Percentiles rank a stretch among this genome's conserved stretches.
Conservation (phyloP, 371 early-diverging fungal species). For the Apophysomyces sp. region DNA sequence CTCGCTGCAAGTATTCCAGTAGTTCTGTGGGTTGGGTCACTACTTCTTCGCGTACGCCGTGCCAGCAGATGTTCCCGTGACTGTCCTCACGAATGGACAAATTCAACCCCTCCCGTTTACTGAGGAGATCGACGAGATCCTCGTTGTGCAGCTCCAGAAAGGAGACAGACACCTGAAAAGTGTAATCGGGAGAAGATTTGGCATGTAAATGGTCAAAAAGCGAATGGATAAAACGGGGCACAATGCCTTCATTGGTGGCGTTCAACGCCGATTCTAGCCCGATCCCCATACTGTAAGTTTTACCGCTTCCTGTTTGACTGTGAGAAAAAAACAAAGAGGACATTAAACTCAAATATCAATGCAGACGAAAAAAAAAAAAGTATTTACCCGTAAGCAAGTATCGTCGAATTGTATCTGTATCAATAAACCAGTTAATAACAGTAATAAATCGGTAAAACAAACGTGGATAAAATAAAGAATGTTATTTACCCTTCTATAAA, state of each 20-base stretch:
- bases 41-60: slow-evolving; percentile 79
- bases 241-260: slow-evolving; percentile 60
- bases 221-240: slow-evolving; percentile 77
- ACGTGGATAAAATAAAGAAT: not conserved
- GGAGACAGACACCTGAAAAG: slow-evolving; percentile 64
- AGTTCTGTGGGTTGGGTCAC: slow-evolving; percentile 73
- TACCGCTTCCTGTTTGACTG: slow-evolving; percentile 69
- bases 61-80: slow-evolving; percentile 84
- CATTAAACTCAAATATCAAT: slow-evolving; percentile 6
- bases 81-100: slow-evolving; percentile 85
- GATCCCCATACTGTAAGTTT: slow-evolving; percentile 95
- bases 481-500: slow-evolving; percentile 75
- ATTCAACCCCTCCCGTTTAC: slow-evolving; percentile 28
- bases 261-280: slow-evolving; percentile 34
- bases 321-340: not conserved
- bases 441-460: not conserved
- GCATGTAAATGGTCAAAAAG: slow-evolving; percentile 48
- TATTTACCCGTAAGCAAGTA: slow-evolving; percentile 93
- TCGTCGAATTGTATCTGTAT: slow-evolving; percentile 76
- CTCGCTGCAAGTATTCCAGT: slow-evolving; percentile 67
- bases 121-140: slow-evolving; percentile 81
- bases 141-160: slow-evolving; percentile 98
- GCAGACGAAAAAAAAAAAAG: slow-evolving; percentile 10
- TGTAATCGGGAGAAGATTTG: slow-evolving; percentile 27
- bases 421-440: not conserved